Evolutionary conservation across 1,284 basidiomycete species (phyloP), one percentile per base, ranked within the genome.

Genomic region (Volvariella volvacea): DNA sequence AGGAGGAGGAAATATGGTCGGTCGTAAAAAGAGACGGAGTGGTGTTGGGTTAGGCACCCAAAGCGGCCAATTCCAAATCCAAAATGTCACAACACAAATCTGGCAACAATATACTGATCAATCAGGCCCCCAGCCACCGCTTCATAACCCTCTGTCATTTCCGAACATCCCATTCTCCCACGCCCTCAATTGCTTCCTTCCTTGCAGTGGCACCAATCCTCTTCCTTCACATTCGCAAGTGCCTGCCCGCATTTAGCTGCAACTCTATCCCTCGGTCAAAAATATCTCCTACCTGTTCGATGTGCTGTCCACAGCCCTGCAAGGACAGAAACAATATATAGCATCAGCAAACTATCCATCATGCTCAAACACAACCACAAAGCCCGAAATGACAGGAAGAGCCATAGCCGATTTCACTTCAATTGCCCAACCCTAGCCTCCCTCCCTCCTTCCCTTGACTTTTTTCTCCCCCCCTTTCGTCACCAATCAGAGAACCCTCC

Each of bases 291-390:
- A 83, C 84, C 58, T 67, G 53, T 45, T 83, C 76, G 55, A 74
- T 71, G 61, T 87, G 83, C 48, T 56, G 52, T 14, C 84, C 83
- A 50, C 84, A 87, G 48, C 84, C 84, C 84, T 87, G 65, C 30
- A 46, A 41, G 52, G 54, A 55, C 9, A 43, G 12, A 15, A 36
- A 36, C n/a, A 9, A 36, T 16, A 15, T 8, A 7, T 8, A 20
- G 6, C 34, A 15, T 20, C 14, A 36, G 34, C 8, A 16, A 36
- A 15, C 34, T 7, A 20, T 36, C 6, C 14, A 16, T 36, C 34
- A 6, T 8, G n/a, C n/a, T 36, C 19, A 8, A 8, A 9, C 30
- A n/a, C 9, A n/a, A 9, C 30, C 30, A 31, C 9, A 31, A 31
- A n/a, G n/a, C 30, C 30, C n/a, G 30, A 31, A 31, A 31, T 9